These are phyloP conservation scores for Chondrus crispus DNA, from an alignment of 23 red algal species.

Conservation along the genomic window DNA sequence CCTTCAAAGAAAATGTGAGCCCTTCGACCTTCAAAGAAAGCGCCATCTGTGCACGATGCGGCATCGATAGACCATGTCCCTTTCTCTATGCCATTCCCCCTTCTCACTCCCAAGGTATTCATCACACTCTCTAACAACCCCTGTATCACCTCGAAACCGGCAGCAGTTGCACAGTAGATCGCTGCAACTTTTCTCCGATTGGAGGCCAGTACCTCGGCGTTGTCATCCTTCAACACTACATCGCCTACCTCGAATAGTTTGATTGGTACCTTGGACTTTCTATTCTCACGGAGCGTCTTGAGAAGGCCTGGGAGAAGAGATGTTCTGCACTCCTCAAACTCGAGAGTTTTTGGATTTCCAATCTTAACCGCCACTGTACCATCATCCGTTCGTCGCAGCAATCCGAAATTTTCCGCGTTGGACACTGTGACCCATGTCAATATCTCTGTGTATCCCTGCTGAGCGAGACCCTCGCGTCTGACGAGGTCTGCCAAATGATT, in stretches of 20 bases:
- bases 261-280: slow-evolving; percentile 82
- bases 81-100: not conserved
- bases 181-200: slow-evolving; percentile 79
- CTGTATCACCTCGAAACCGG: slow-evolving; percentile 95
- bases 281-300: slow-evolving; percentile 96
- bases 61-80: slow-evolving; percentile 47
- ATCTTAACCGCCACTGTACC: slow-evolving; percentile 75
- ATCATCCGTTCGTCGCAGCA: slow-evolving; percentile 65
- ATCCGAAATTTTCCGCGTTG: slow-evolving; percentile 81
- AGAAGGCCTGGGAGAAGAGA: slow-evolving; percentile 81
- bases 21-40: slow-evolving; percentile 84
- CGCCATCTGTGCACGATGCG: slow-evolving; percentile 64
- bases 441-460: slow-evolving; percentile 93
- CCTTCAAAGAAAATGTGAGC: slow-evolving; percentile 69
- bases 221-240: slow-evolving; percentile 73
- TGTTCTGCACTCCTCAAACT: slow-evolving; percentile 92
- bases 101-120: slow-evolving; percentile 42
- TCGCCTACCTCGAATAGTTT: slow-evolving; percentile 94
- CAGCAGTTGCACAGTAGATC: slow-evolving; percentile 71
- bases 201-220: slow-evolving; percentile 50
- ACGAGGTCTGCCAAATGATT: slow-evolving; percentile 89
- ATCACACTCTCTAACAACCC: slow-evolving; percentile 83
- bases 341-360: slow-evolving; percentile 91
- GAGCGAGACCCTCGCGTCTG: slow-evolving; percentile 81
- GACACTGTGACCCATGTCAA: slow-evolving; percentile 99